Conservation (phyloP, 2,329 filamentous ascomycete species). For the Pseudogymnoascus sp. region DNA sequence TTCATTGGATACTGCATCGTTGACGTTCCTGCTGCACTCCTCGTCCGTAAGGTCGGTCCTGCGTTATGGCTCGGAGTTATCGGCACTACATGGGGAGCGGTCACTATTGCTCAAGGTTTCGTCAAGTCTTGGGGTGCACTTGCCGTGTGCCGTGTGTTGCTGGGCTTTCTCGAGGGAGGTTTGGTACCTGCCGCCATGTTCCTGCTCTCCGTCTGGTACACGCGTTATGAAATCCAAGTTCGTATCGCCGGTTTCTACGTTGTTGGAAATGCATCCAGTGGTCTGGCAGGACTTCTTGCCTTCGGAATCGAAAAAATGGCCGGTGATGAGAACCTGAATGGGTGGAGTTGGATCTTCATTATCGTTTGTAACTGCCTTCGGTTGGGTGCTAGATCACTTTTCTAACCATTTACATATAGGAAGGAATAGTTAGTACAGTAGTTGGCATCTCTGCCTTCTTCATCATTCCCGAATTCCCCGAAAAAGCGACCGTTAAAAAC, state of each 20-base stretch:
- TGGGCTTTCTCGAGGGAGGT: neutral
- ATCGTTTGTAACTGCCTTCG: neutral
- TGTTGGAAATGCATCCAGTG: constrained; percentile 5
- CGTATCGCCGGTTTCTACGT: neutral
- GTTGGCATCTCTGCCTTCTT: constrained; percentile 42
- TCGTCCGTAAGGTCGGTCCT: neutral
- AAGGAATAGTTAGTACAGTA: constrained; percentile 41
- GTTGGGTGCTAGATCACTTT: neutral
- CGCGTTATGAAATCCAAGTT: neutral
- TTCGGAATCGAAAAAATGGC: constrained; percentile 25
- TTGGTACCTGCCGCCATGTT: neutral
- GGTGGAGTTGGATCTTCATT: too few species aligned
- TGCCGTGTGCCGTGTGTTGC: neutral
- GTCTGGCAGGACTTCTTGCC: neutral
- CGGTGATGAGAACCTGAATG: too few species aligned
- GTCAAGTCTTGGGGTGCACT: neutral
- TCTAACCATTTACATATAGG: neutral
- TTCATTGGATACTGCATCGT: constrained; percentile 2
- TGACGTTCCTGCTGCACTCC: constrained; percentile 2
- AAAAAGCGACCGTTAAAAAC: constrained; percentile 28
- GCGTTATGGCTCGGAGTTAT: neutral
- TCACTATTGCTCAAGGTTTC: constrained; percentile 4
- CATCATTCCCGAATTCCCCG: constrained; percentile 36
- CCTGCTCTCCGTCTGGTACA: neutral
- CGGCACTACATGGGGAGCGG: neutral